Evolutionary conservation across 2,329 filamentous ascomycete genomes (phyloP).

Genomic region (Fusarium tupiense): DNA sequence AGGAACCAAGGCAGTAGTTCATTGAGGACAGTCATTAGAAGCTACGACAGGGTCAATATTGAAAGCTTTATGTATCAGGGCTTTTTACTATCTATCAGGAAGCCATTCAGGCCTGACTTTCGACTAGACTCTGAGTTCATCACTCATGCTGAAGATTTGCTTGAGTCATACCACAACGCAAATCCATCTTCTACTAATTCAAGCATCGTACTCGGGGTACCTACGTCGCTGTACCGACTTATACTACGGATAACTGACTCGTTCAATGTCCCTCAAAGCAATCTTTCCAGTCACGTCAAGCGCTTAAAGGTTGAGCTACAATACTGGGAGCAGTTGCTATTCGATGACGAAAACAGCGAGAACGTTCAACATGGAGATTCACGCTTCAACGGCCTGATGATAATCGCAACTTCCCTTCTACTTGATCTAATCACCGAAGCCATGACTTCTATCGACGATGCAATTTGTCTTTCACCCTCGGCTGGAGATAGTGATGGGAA

Average conservation of each 20-base stretch:
- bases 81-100: not conserved
- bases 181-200: not conserved
- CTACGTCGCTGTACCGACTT: not conserved
- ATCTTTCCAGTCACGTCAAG: not conserved
- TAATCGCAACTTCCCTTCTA: not conserved
- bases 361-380: not conserved
- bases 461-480: fast-evolving
- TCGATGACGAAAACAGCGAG: not conserved
- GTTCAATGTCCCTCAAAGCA: fast-evolving
- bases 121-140: not conserved
- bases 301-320: not conserved
- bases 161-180: not conserved
- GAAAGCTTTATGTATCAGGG: not conserved
- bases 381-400: not conserved
- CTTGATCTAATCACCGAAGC: not conserved
- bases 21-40: not conserved
- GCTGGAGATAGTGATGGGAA: not conserved
- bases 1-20: not conserved
- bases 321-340: not conserved
- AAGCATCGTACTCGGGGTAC: not conserved
- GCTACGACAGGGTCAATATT: not conserved
- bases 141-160: not conserved
- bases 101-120: not conserved
- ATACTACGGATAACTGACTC: not conserved
- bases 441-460: fast-evolving